Percentiles rank a stretch among this genome's conserved stretches.
These are phyloP conservation scores for Dactylis glomerata DNA, from an alignment of 176 grass and related monocot genomes.

Conservation along the genomic window DNA sequence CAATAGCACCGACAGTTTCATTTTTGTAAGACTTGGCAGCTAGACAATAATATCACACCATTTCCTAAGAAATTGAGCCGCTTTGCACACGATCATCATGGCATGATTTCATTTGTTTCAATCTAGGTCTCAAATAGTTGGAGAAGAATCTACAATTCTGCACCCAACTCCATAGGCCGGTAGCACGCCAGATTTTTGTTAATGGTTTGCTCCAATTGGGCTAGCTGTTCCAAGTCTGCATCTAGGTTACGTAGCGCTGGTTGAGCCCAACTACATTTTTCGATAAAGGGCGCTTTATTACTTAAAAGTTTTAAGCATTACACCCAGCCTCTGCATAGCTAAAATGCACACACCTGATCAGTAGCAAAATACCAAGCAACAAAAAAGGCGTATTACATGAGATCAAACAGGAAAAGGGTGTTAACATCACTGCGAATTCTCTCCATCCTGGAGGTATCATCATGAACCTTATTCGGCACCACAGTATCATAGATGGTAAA, in stretches of 20 bases:
- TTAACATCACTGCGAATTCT: slow-evolving; percentile 90
- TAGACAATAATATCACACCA: neutral
- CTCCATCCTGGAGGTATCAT: slow-evolving; percentile 89
- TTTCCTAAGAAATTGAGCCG: neutral
- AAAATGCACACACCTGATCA: too few relatives aligned
- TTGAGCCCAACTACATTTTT: neutral
- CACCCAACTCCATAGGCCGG: neutral
- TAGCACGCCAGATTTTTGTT: neutral
- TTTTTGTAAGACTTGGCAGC: neutral
- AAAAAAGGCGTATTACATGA: too few relatives aligned
- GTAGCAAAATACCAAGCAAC: too few relatives aligned
- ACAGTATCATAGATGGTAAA: slow-evolving; percentile 86
- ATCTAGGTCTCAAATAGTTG: neutral
- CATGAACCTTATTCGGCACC: slow-evolving; percentile 87
- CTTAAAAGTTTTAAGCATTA: too few relatives aligned
- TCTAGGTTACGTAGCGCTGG: neutral
- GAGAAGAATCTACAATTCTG: neutral
- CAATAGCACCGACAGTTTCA: neutral
- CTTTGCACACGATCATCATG: neutral
- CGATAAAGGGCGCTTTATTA: too few relatives aligned
- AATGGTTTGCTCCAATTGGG: too few relatives aligned
- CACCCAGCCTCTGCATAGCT: too few relatives aligned
- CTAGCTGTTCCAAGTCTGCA: neutral
- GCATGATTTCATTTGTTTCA: neutral
- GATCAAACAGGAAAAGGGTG: too few relatives aligned